Conservation (phyloP, 2,329 filamentous ascomycete species). For the Mycosphaerella sp. region DNA sequence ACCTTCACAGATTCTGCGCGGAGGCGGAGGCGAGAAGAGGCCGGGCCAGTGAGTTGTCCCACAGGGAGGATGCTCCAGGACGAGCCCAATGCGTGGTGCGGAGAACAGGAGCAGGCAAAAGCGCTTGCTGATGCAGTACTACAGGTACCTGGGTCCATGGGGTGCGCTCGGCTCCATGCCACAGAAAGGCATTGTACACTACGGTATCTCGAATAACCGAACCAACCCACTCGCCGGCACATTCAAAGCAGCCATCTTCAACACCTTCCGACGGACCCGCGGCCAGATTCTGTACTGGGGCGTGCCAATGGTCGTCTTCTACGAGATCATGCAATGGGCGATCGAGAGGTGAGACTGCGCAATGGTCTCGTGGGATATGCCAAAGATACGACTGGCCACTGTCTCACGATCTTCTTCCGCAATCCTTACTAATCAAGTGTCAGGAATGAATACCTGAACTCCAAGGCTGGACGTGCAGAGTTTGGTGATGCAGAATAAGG, state of each 20-base stretch:
- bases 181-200: slow-evolving; percentile 60
- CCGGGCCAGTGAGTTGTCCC: slow-evolving; percentile 37
- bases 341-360: slow-evolving; percentile 65
- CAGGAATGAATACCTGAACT: slow-evolving; percentile 77
- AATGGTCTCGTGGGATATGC: neutral
- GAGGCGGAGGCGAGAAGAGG: slow-evolving; percentile 38
- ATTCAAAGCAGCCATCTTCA: slow-evolving; percentile 81
- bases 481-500: slow-evolving; percentile 41
- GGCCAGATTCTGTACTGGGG: slow-evolving; percentile 84
- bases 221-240: slow-evolving; percentile 80
- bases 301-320: slow-evolving; percentile 70
- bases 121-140: slow-evolving; percentile 8
- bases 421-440: slow-evolving; percentile 9
- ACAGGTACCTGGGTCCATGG: slow-evolving; percentile 68
- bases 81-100: neutral
- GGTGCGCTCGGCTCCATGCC: slow-evolving; percentile 56
- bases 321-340: slow-evolving; percentile 85
- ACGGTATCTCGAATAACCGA: slow-evolving; percentile 77
- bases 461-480: slow-evolving; percentile 62
- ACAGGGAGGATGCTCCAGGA: neutral
- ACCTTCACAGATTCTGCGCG: slow-evolving; percentile 30
- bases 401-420: neutral
- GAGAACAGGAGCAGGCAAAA: neutral
- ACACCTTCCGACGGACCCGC: slow-evolving; percentile 81
- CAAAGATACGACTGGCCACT: neutral